These are phyloP conservation scores for Trametes villosa DNA, from an alignment of 768 basidiomycete species.

Conservation along the genomic window DNA sequence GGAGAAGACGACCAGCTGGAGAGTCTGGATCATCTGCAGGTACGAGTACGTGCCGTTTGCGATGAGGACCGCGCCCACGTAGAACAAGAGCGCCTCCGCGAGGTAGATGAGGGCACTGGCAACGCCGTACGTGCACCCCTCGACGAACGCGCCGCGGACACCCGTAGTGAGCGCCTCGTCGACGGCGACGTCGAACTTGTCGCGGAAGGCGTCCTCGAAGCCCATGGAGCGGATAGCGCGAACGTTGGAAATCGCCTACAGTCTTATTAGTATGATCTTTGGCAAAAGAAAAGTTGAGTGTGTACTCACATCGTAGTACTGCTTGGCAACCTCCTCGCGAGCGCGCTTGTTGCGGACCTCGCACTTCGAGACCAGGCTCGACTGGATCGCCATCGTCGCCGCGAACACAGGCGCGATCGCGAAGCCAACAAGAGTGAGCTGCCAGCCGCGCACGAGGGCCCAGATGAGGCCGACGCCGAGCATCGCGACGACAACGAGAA, in stretches of 20 bases:
- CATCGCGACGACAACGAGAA: conserved; percentile 78
- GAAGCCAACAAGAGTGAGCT: conserved; percentile 88
- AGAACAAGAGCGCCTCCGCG: conserved; percentile 90
- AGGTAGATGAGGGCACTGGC: conserved; percentile 85
- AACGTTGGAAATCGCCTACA: conserved; percentile 77
- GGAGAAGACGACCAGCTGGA: conserved; percentile 91
- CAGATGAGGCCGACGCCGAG: conserved; percentile 82
- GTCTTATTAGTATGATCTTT: background rate
- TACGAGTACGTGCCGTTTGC: conserved; percentile 82
- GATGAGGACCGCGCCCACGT: conserved; percentile 87
- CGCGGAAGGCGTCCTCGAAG: conserved; percentile 70
- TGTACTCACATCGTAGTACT: conserved; percentile 78
- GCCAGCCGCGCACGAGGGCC: conserved; percentile 90
- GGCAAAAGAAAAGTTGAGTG: conserved; percentile 7
- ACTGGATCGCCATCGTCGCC: conserved; percentile 73
- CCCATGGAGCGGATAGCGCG: conserved; percentile 89
- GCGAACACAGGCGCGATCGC: conserved; percentile 87
- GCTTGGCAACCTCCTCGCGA: conserved; percentile 82
- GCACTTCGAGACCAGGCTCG: conserved; percentile 66
- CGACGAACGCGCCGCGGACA: conserved; percentile 80
- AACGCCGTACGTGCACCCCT: conserved; percentile 84
- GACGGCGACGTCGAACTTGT: conserved; percentile 68
- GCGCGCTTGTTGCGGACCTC: conserved; percentile 83
- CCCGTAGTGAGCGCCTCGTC: conserved; percentile 68
- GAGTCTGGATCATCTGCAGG: conserved; percentile 86